These are phyloP conservation scores for Streptanthus diversifolius DNA, from an alignment of 345 rosid species.

Conservation along the genomic window DNA sequence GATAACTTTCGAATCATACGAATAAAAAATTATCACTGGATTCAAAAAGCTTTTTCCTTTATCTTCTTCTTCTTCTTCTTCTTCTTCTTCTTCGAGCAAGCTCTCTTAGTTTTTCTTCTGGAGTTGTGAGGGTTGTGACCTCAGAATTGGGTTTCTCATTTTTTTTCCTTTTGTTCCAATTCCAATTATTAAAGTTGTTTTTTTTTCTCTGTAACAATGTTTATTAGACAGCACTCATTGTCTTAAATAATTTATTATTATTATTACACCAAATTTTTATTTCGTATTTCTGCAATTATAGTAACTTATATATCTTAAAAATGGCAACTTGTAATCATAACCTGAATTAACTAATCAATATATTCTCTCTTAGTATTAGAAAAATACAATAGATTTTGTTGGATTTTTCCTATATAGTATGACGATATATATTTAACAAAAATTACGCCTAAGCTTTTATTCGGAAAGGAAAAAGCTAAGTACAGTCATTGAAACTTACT, in stretches of 20 bases:
- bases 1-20: slow-evolving; percentile 9
- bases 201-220: slow-evolving; percentile 12
- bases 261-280: neutral
- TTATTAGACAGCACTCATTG: slow-evolving; percentile 23
- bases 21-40: neutral
- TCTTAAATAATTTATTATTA: neutral
- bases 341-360: neutral
- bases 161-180: neutral
- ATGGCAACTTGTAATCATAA: slow-evolving; percentile 4
- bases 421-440: neutral
- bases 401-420: neutral
- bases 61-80: slow-evolving; percentile 24
- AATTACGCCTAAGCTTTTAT: neutral
- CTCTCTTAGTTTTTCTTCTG: slow-evolving; percentile 20
- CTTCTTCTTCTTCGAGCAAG: slow-evolving; percentile 27
- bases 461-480: slow-evolving; percentile 1
- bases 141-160: slow-evolving; percentile 34
- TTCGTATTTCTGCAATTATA: neutral
- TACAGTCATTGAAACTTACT: neutral
- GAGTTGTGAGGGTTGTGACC: slow-evolving; percentile 29
- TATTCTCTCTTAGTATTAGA: neutral
- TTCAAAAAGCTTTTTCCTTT: neutral
- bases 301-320: neutral
- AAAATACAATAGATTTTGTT: neutral
- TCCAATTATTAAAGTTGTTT: slow-evolving; percentile 25